Evolutionary conservation across 192 early-diverging fungal species (phyloP).

Genomic region (Dissophora ornata): DNA sequence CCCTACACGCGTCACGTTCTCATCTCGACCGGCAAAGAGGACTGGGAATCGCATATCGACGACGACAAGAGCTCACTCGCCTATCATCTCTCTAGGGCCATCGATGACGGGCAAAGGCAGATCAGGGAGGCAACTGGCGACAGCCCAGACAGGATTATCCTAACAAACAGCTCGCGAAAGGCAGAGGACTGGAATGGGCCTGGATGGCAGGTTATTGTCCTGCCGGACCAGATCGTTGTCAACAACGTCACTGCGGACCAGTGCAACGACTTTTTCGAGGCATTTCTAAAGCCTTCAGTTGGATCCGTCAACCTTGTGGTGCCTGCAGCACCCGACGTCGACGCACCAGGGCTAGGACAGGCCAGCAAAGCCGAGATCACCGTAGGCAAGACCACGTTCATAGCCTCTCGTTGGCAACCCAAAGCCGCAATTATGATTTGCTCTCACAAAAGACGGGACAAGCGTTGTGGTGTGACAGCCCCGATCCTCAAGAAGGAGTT

Average conservation of each 20-base stretch:
- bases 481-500: constrained; percentile 63
- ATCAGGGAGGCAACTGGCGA: not conserved
- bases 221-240: constrained; percentile 41
- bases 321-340: not conserved
- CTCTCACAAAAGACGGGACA: constrained; percentile 66
- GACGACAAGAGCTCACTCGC: constrained; percentile 60
- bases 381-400: constrained; percentile 27
- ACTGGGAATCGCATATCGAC: constrained; percentile 65
- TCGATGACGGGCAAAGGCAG: constrained; percentile 28
- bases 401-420: constrained; percentile 38
- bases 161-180: constrained; percentile 35
- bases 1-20: constrained; percentile 67
- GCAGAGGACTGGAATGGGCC: constrained; percentile 40
- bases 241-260: constrained; percentile 47
- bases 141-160: constrained; percentile 7
- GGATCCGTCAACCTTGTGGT: not conserved
- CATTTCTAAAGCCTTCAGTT: constrained; percentile 26
- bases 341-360: no score
- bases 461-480: constrained; percentile 66
- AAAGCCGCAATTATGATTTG: constrained; percentile 66
- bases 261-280: constrained; percentile 42
- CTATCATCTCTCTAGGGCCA: constrained; percentile 39
- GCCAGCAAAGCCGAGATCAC: no score
- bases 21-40: constrained; percentile 63
- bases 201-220: constrained; percentile 41